Evolutionary conservation across 2,329 filamentous ascomycete genomes (phyloP), one percentile per base, ranked within the genome.

Genomic region (Leptographium lundbergii): DNA sequence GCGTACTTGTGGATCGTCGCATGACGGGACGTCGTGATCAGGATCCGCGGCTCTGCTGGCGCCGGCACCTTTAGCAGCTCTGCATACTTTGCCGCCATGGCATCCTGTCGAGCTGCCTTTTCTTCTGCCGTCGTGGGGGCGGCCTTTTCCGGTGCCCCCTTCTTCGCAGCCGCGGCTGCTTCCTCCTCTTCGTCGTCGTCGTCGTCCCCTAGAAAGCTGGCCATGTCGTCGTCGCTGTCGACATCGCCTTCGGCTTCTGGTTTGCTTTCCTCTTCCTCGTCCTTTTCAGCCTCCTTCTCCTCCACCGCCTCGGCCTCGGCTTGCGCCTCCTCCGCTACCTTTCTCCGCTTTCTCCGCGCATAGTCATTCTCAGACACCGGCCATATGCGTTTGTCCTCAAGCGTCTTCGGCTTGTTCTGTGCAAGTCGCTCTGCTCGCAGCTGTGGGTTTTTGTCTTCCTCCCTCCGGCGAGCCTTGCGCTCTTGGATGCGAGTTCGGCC

Each of bases 21-120:
- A 74, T 96, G 91, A 67, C 96, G 79, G 14, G 85, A 88, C 9
- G 94, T 97, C 0, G 94, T 99, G 68, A 99, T 81, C 47, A 99
- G 84, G 63, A 97, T 85, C 73, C 52, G 57, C 17, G 60, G 60
- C 51, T 56, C 56, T 17, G 42, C 53, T 61, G 74, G 73, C 59
- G 76, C 80, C 65, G 79, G 71, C 56, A 84, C 81, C 61, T 74
- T 76, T 67, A 86, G 86, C 42, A 86, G 77, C 1, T 77, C 76
- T 32, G 82, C 81, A 66, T 86, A 86, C 67, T 85, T 84, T 64
- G 77, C 73, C 17, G 82, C 60, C 62, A 63, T 84, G 54, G 85
- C 73, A 65, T 86, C 83, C 62, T 86, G 77, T 62, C 84, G 85
- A 34, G 82, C 85, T 62, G 75, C 63, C 77, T 70, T 70, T 74